Evolutionary conservation across 2,329 filamentous ascomycete species (phyloP).

Genomic region (Paecilomyces dactylethromorphus): DNA sequence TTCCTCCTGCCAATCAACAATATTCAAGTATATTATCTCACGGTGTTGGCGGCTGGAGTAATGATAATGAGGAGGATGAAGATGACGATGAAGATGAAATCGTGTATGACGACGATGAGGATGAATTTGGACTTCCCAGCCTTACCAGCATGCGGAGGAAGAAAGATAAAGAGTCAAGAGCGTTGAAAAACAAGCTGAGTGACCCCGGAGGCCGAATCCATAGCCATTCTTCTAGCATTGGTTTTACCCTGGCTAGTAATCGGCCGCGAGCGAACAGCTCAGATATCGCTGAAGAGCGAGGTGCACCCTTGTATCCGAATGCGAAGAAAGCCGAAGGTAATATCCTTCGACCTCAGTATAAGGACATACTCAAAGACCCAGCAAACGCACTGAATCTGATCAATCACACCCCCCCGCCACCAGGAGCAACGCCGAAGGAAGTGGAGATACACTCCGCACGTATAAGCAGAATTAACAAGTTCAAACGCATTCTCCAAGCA

Average conservation of each 20-base stretch:
- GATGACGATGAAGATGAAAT: constrained; percentile 62
- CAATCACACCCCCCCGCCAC: constrained; percentile 69
- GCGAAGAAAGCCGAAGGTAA: constrained; percentile 89
- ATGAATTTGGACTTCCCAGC: constrained; percentile 92
- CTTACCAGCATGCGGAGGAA: constrained; percentile 85
- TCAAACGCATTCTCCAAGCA: constrained; percentile 89
- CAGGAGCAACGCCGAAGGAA: constrained; percentile 73
- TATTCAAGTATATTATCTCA: constrained; percentile 79
- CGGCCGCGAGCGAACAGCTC: constrained; percentile 74
- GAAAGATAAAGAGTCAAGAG: constrained; percentile 39
- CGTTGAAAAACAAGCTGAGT: constrained; percentile 30
- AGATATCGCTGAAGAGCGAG: constrained; percentile 88
- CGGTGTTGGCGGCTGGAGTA: constrained; percentile 75
- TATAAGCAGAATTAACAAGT: constrained; percentile 95
- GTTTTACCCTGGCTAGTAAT: constrained; percentile 28
- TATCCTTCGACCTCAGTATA: constrained; percentile 93
- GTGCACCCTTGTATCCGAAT: constrained; percentile 74
- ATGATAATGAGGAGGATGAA: constrained; percentile 62
- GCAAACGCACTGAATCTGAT: constrained; percentile 94
- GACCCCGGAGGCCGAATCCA: constrained; percentile 33
- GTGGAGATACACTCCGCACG: constrained; percentile 78
- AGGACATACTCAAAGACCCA: constrained; percentile 83
- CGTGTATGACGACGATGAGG: constrained; percentile 79
- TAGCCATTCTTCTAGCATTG: constrained; percentile 18
- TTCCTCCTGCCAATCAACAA: constrained; percentile 56